Evolutionary conservation across 306 rosid species (phyloP), one percentile per base, ranked within the genome.

Genomic region (Mimosa pudica): DNA sequence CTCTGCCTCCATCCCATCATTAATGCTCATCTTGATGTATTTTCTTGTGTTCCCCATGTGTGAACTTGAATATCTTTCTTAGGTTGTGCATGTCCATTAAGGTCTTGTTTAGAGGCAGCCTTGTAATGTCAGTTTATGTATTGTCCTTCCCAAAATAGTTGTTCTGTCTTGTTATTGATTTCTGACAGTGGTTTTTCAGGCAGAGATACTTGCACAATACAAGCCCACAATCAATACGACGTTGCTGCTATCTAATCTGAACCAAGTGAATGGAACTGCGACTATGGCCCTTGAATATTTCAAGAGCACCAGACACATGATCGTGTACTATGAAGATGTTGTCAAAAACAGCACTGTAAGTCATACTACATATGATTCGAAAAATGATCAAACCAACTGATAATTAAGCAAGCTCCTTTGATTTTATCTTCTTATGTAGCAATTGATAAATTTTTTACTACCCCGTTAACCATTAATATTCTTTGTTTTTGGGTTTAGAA

Each of bases 181-280:
- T 79, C 70, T 75, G 79, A 60, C 82, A 45, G 76, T 77, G 81
- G 45, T 81, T 68, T 68, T 90, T 78, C 98, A 93, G 99, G 99
- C 99, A 47, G 90, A 87, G 70, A 86, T 93, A 79, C 96, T 96
- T 16, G 99, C 99, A 74, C 84, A 85, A 77, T 96, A 96, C 97
- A 96, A 88, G 82, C 99, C 99, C 46, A 76, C 63, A 16, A 76
- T 96, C 79, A 93, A 96, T 75, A 78, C 94, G 57, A 86, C 96
- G 7, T 77, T 90, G 78, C 77, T 96, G 86, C 87, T 91, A 42
- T 68, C 81, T 10, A 74, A 88, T 78, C 81, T 96, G 81, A 90
- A 9, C 78, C 92, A 96, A 90, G 97, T 93, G 57, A 90, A 90
- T 67, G 94, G 82, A 9, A 89, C 91, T 35, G 88, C 94, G 49